A percentile compares a stretch with the other conserved stretches of the same genome.
phyloP scores from a whole-genome alignment of 192 early-diverging fungal species.

The Dissophora globulifera region DNA sequence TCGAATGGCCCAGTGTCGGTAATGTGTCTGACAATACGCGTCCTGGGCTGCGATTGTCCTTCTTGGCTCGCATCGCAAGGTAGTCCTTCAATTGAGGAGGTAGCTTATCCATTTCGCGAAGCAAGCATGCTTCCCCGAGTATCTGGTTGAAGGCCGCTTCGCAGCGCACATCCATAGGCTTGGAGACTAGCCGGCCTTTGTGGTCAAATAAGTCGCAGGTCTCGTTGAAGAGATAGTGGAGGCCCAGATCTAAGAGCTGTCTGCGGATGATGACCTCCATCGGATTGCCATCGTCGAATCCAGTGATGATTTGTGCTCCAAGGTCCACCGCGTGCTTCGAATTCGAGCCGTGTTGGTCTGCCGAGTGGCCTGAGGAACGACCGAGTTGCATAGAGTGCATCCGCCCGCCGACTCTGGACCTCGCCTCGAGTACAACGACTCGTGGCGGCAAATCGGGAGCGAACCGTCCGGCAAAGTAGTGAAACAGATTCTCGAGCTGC shows the following conservation, averaged over 20 bases:
- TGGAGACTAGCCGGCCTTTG: constrained; percentile 28
- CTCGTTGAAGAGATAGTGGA: constrained; percentile 41
- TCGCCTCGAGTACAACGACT: constrained; percentile 56
- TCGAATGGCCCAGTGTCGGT: constrained; percentile 55
- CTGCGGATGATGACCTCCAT: constrained; percentile 55
- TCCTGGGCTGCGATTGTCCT: constrained; percentile 7
- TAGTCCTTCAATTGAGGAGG: constrained; percentile 9
- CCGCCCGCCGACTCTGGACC: constrained; percentile 59
- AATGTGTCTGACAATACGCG: constrained; percentile 3
- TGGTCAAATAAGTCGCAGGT: constrained; percentile 38
- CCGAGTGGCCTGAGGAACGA: too few relatives aligned
- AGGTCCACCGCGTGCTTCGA: constrained; percentile 55
- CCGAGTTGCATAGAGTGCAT: constrained; percentile 60
- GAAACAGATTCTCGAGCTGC: constrained; percentile 59
- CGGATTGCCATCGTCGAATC: constrained; percentile 60
- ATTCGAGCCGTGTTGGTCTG: too few relatives aligned
- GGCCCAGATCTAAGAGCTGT: constrained; percentile 40
- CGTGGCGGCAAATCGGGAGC: constrained; percentile 36
- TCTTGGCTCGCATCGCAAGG: constrained; percentile 1
- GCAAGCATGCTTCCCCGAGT: constrained; percentile 45
- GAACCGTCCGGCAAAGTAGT: constrained; percentile 39
- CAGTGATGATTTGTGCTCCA: constrained; percentile 60
- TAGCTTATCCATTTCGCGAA: constrained; percentile 9
- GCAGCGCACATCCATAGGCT: constrained; percentile 27
- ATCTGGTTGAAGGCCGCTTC: constrained; percentile 56